These are phyloP conservation scores for Penicillium macrosclerotiorum DNA, from an alignment of 495 filamentous ascomycete genomes.

Conservation along the genomic window DNA sequence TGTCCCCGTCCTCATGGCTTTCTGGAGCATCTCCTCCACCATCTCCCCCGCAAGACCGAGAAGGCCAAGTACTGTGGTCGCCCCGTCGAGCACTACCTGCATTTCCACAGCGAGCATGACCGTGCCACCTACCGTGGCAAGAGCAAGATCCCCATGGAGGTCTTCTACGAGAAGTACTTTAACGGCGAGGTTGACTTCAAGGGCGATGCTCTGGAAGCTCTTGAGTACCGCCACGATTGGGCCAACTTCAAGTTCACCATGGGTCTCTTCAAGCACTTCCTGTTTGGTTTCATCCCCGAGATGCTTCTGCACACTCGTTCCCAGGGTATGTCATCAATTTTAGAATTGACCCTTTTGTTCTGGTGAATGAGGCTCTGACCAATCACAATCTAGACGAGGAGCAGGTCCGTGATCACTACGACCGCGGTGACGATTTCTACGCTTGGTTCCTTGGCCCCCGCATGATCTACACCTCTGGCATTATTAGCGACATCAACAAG, in stretches of 20 bases:
- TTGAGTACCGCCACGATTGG: constrained; percentile 89
- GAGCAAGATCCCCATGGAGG: constrained; percentile 81
- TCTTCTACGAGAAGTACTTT: constrained; percentile 89
- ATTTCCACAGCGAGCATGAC: constrained; percentile 76
- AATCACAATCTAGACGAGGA: constrained; percentile 57
- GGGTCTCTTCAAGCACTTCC: constrained; percentile 63
- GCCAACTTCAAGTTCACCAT: constrained; percentile 70
- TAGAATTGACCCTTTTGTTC: not conserved
- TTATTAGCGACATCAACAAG: constrained; percentile 63
- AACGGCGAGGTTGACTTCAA: constrained; percentile 84
- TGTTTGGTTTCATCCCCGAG: constrained; percentile 67
- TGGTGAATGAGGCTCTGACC: not conserved
- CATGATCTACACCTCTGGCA: constrained; percentile 73
- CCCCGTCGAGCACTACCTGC: constrained; percentile 79
- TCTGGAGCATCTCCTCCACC: constrained; percentile 57
- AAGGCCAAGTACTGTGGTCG: constrained; percentile 64
- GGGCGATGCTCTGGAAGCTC: constrained; percentile 71
- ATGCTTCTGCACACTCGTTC: constrained; percentile 66
- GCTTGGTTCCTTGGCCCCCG: constrained; percentile 71
- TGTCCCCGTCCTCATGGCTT: constrained; percentile 56
- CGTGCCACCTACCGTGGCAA: constrained; percentile 68
- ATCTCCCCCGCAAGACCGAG: constrained; percentile 63
- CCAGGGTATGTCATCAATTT: constrained; percentile 48
- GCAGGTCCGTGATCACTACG: constrained; percentile 73
- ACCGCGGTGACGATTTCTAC: constrained; percentile 74